Base-by-base conservation (phyloP, 495 filamentous ascomycete genomes). In the Podospora tetraspora region DNA sequence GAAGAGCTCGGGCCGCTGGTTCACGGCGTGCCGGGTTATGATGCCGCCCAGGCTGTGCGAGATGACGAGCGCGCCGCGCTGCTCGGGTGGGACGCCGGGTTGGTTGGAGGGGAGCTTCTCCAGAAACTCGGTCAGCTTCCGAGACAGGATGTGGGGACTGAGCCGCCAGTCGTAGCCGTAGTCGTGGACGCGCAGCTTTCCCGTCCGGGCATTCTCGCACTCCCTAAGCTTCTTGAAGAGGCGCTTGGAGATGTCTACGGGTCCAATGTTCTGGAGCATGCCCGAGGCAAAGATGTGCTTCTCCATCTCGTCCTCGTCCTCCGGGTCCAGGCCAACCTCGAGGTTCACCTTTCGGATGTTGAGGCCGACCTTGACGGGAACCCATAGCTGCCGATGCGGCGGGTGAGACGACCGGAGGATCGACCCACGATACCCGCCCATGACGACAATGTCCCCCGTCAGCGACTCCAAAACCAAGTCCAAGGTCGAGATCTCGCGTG, bases 161-260 rank as follows among this genome's bases (percentile, higher is more conserved):
- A 99, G 80, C 30, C 95, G 87, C 94, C 94, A 99, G 76, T 99
- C 94, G 74, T 97, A 99, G 32, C 95, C 93, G 72, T 95, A 99
- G 69, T 97, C 89, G 78, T 91, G 90, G 3, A 97, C 87, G 56
- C 93, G 84, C 1, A 97, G 80, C 67, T 85, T 89, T 25, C 91
- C 91, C 16, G 83, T 84, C 56, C 84, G 78, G 3, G 87, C 87
- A 69, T 94, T 95, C 56, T 91, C 87, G 65, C 86, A 91, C 37
- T 89, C 87, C 66, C 86, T 83, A 30, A 97, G 73, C 24, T 89
- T 86, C 74, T 93, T 95, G 71, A 99, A 87, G 2, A 99, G 79
- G 22, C 91, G 84, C 63, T 87, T 87, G 27, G 92, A 91, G 66
- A 97, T 93, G 78, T 99, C 94, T 24, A 99, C 90, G 0, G 94